Evolutionary conservation across 345 rosid species (phyloP), one percentile per base, ranked within the genome.

Genomic region (Gossypium turneri): DNA sequence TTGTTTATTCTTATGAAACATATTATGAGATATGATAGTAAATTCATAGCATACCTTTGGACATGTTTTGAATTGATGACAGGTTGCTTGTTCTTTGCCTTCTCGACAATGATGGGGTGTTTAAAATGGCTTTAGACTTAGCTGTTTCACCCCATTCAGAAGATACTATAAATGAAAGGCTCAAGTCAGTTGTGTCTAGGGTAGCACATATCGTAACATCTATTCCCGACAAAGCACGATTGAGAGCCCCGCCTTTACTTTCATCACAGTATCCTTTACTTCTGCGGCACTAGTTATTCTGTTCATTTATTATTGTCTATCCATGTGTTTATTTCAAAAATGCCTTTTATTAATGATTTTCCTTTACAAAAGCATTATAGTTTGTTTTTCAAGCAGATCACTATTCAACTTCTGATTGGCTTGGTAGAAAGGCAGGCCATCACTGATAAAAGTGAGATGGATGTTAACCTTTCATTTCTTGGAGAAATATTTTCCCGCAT

Each of bases 241-340:
- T 81, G 43, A 82, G 75, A 86, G 88, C 92, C 10, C 80, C 86
- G 9, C 75, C 90, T 67, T 74, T 88, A 60, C 89, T 94, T 67
- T 86, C 94, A 59, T 81, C 97, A 17, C 96, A 93, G 99, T 95
- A 95, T 95, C 98, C 98, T 95, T 87, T 58, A 2, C 64, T 19
- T 76, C 57, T 76, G 16, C 63, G 76, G 64, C 74, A 7, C 5
- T 56, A 9, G 20, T 57, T 61, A 71, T 19, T 22, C 48, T 27
- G 44, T 51, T 51, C 29, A 25, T 29, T 70, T 52, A 17, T 70
- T 73, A 38, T 72, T 69, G 58, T 47, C 63, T 22, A 29, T 22
- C 63, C 56, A 60, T 66, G 8, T 77, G 53, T 58, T 68, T 38
- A 17, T 60, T 69, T 50, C 27, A 24, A 45, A 74, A 63, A 70